Conservation (phyloP, 2,329 filamentous ascomycete species). For the Colletotrichum chlorophyti region DNA sequence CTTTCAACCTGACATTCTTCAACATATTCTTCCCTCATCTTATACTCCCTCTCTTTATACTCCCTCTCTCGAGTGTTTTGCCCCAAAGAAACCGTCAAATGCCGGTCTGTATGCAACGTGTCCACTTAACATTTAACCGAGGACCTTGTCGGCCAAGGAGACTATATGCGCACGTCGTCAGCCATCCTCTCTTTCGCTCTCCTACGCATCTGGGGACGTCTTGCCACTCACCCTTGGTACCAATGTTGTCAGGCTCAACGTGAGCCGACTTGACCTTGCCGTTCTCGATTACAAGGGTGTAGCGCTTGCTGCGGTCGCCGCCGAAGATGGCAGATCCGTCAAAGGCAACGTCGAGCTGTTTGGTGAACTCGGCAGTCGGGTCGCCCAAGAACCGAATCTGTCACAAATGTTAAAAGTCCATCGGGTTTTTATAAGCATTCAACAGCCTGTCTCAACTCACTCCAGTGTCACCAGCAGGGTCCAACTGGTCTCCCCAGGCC, state of each 20-base stretch:
- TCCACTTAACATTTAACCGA: conserved; percentile 41
- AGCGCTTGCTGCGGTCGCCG: conserved; percentile 83
- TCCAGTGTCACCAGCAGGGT: conserved; percentile 76
- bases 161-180: conserved; percentile 42
- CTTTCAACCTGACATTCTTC: background rate
- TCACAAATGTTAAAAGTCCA: background rate
- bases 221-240: conserved; percentile 71
- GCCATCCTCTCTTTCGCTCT: too few species aligned
- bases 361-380: conserved; percentile 79
- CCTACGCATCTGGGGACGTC: too few species aligned
- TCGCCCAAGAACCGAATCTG: conserved; percentile 91
- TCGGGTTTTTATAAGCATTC: background rate
- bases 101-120: background rate
- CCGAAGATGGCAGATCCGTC: conserved; percentile 83
- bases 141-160: conserved; percentile 58
- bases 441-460: conserved; percentile 58
- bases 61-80: too few species aligned
- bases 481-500: conserved; percentile 81
- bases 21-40: too few species aligned
- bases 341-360: conserved; percentile 83
- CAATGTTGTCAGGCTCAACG: conserved; percentile 89
- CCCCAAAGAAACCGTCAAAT: too few species aligned
- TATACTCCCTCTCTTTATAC: too few species aligned
- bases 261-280: conserved; percentile 84
- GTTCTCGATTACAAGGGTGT: conserved; percentile 81